Base-by-base conservation (phyloP, 306 rosid species). In the Arachis stenosperma region DNA sequence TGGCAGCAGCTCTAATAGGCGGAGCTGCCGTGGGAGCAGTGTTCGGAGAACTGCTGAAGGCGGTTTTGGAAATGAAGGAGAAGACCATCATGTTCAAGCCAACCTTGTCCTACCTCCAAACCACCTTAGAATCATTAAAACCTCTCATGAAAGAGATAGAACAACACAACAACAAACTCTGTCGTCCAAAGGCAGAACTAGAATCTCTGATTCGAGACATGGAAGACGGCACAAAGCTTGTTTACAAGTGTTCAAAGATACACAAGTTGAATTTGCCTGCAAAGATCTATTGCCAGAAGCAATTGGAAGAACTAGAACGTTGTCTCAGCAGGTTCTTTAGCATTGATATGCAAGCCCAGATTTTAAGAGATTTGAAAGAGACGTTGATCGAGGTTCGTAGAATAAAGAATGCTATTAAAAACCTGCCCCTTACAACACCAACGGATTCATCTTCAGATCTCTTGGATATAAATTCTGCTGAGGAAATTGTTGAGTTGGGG, bases 351-450 rank as follows among this genome's bases (percentile, higher is more conserved):
- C 60, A 15, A 50, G 61, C 77, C 60, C 77, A 48, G 2, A 6
- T 6, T 0, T 37, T 13, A 37, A 72, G 76, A 60, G 69, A 72
- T 72, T 30, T n/a, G 29, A 60, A 60, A 3, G 69, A 72, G 60
- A 60, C 50, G 0, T 58, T 71, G 67, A 9, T n/a, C 10, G 14
- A 5, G 15, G 39, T 58, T 3, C 3, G 2, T 7, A 29, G 54
- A 43, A 41, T 57, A 27, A 42, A 6, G 12, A 61, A 46, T 3
- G 2, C 10, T 1, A 6, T 10, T 70, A 43, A 7, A 11, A 14
- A 56, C 8, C 3, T 43, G 3, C 14, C 30, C 43, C 11, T 15
- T 22, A n/a, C 7, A 62, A 4, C 67, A 8, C 13, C 12, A 47
- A 47, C 6, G 11, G 27, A 11, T 54, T 54, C 52, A 47, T 3